Percentiles rank a stretch among this genome's conserved stretches.
phyloP scores from a whole-genome alignment of 2,329 filamentous ascomycete species.

The Trichoderma sp. region DNA sequence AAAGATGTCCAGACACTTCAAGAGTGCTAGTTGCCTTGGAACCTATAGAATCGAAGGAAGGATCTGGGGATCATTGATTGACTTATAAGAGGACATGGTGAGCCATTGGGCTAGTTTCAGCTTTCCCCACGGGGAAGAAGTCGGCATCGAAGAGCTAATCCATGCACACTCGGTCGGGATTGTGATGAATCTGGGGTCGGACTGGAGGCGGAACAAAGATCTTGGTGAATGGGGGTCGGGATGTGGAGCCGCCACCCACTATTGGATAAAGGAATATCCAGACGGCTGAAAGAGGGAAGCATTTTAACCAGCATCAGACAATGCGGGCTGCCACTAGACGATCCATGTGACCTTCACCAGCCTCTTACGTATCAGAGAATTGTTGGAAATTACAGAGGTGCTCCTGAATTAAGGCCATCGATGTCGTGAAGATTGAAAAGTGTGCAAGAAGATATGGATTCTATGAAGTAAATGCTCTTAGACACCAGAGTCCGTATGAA shows the following conservation, averaged over 20 bases:
- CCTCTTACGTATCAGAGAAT: neutral
- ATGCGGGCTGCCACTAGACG: neutral
- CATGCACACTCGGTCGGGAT: neutral
- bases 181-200: slow-evolving; percentile 7
- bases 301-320: neutral
- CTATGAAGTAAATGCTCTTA: neutral
- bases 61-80: neutral
- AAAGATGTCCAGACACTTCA: neutral
- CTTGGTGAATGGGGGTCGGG: neutral
- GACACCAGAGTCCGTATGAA: neutral
- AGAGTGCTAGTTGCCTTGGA: neutral
- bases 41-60: neutral
- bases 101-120: neutral
- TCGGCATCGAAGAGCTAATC: neutral
- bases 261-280: slow-evolving; percentile 14
- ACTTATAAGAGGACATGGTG: neutral
- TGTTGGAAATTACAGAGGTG: neutral
- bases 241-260: slow-evolving; percentile 8
- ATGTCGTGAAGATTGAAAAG: neutral
- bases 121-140: slow-evolving; percentile 15
- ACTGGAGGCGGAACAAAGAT: neutral
- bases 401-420: neutral
- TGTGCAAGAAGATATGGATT: neutral
- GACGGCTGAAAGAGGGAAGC: neutral
- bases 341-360: slow-evolving; percentile 5